Evolutionary conservation across 352 stramenopile species (phyloP), one percentile per base, ranked within the genome.

Genomic region (Pythium coloratum): DNA sequence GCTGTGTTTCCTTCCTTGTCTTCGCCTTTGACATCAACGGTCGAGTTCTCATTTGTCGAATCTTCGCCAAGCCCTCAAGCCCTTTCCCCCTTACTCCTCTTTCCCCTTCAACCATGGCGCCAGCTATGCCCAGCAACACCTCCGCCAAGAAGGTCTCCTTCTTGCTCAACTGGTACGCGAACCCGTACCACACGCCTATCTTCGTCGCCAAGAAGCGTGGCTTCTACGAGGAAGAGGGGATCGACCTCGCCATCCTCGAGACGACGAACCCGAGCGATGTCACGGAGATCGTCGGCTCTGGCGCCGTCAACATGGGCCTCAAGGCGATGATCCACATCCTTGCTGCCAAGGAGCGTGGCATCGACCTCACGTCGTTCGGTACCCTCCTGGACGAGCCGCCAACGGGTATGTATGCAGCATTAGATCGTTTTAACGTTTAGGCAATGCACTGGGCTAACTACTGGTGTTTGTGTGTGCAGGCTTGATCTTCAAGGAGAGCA

Each of bases 281-380:
- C 58, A 83, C 76, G 26, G 76, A 83, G 73, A 83, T 83, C 59
- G 76, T 83, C 28, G 76, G 76, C 47, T 83, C 76, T 0, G 76
- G 76, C 13, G 71, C 73, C 18, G 75, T 80, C 53, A 80, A 83
- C 62, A 76, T 83, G 68, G 76, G 76, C 2, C 70, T 83, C 24
- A 83, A 83, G 62, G 76, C 76, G 24, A 83, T 83, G 76, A 83
- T 83, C 50, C 76, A 83, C 64, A 83, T 83, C 54, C 59, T 83
- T 7, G 76, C 76, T 0, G 76, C 76, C 40, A 83, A 83, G 73
- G 76, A 83, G 36, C 76, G 76, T 32, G 76, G 76, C 10, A 83
- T 83, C 49, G 74, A 83, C 54, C 58, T 83, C 28, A 83, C 71
- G 13, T 83, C 76, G 26, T 81, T 83, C 34, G 76, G 76, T 16